Percentiles rank a stretch among this genome's conserved stretches.
Evolutionary conservation across 2,329 filamentous ascomycete genomes (phyloP).

Genomic region (Phialophora expanda): DNA sequence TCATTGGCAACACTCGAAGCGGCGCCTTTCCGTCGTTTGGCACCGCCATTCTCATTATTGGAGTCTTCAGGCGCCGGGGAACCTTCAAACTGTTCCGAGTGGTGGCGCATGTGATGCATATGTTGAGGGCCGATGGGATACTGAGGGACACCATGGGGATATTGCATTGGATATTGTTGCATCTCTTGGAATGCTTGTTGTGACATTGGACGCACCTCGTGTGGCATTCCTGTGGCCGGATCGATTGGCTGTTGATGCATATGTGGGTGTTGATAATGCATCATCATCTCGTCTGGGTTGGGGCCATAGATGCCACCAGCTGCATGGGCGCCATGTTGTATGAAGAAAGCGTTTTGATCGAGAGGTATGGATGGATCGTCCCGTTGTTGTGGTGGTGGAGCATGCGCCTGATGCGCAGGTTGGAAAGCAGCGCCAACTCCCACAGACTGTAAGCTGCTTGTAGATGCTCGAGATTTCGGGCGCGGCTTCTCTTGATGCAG

Average conservation of each 20-base stretch:
- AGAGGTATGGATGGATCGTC: conserved; percentile 33
- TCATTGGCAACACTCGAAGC: conserved; percentile 57
- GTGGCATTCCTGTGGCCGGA: conserved; percentile 25
- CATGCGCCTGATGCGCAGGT: conserved; percentile 39
- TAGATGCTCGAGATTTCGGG: conserved; percentile 54
- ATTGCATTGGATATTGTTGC: conserved; percentile 47
- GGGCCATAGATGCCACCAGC: conserved; percentile 29
- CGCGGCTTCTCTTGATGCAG: conserved; percentile 43
- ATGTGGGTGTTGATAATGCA: conserved; percentile 35
- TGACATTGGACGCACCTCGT: conserved; percentile 38
- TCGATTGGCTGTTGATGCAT: conserved; percentile 31
- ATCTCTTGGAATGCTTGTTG: conserved; percentile 37
- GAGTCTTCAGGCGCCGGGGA: conserved; percentile 50
- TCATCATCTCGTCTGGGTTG: conserved; percentile 35
- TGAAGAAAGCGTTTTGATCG: conserved; percentile 34
- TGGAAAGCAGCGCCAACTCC: conserved; percentile 39
- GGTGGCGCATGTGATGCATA: conserved; percentile 41
- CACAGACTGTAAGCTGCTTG: conserved; percentile 55
- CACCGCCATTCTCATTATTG: conserved; percentile 47
- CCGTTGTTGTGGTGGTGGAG: not conserved
- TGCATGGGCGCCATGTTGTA: conserved; percentile 32
- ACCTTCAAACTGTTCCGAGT: conserved; percentile 45
- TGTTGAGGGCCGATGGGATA: conserved; percentile 45
- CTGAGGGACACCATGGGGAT: conserved; percentile 46
- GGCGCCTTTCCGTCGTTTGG: conserved; percentile 52